These are phyloP conservation scores for Sphagnum tenellum DNA, from an alignment of 225 moss, liverwort and hornwort genomes.

Conservation along the genomic window DNA sequence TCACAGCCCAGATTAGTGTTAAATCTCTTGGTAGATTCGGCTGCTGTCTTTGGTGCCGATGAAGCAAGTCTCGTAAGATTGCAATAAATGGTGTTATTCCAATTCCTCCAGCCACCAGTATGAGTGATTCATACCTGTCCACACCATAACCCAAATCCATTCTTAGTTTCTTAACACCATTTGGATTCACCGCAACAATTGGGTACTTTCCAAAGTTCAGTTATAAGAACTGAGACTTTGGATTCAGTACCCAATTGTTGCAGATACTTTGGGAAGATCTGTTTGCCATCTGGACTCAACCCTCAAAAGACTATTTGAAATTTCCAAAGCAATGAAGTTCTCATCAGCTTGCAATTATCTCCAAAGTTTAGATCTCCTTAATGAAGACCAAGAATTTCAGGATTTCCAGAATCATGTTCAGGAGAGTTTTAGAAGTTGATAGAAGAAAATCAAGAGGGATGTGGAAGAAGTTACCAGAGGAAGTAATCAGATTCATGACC, in stretches of 20 bases:
- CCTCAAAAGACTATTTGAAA: too few relatives aligned
- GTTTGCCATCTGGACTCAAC: too few relatives aligned
- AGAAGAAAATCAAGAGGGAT: conserved; percentile 1
- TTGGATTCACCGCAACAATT: background rate
- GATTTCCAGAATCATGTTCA: too few relatives aligned
- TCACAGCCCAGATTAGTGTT: conserved; percentile 80
- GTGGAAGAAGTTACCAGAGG: conserved; percentile 40
- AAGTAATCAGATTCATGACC: conserved; percentile 83
- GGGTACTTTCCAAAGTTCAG: too few relatives aligned
- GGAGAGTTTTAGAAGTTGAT: conserved; percentile 1
- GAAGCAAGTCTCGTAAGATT: conserved; percentile 66
- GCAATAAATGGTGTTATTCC: conserved; percentile 85
- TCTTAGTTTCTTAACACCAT: background rate
- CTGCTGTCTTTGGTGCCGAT: conserved; percentile 51
- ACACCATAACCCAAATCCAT: background rate
- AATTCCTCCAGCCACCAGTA: conserved; percentile 85
- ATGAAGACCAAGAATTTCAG: too few relatives aligned
- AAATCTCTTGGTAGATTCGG: conserved; percentile 51
- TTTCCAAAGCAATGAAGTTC: too few relatives aligned
- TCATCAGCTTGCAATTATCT: too few relatives aligned
- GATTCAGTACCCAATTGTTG: too few relatives aligned
- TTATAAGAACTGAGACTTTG: too few relatives aligned
- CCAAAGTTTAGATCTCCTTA: too few relatives aligned
- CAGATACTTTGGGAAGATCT: too few relatives aligned
- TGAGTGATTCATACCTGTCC: conserved; percentile 65